Percentiles rank a stretch among this genome's conserved stretches.
phyloP scores from a whole-genome alignment of 1,139 yeast species.

The Yamadazyma mexicana region DNA sequence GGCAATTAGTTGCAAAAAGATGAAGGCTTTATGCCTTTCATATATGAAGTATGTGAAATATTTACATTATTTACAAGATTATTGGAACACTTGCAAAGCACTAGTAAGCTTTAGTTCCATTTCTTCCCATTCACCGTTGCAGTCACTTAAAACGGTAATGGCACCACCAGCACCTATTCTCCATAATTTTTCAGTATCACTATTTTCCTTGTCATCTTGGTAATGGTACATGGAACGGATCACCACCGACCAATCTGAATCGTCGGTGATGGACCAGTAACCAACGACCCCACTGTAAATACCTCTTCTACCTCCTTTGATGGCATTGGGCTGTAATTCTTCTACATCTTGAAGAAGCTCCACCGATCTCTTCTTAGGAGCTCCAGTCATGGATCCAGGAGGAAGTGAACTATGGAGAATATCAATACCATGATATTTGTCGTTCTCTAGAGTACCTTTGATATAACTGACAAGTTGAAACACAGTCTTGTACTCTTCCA shows the following conservation, averaged over 20 bases:
- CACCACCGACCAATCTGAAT: slow-evolving; percentile 94
- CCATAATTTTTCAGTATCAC: slow-evolving; percentile 48
- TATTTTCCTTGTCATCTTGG: slow-evolving; percentile 44
- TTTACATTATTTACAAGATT: slow-evolving; percentile 4
- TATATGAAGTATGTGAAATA: neutral
- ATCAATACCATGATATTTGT: slow-evolving; percentile 67
- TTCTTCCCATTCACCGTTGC: slow-evolving; percentile 88
- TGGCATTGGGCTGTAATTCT: slow-evolving; percentile 39
- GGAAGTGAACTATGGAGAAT: slow-evolving; percentile 78
- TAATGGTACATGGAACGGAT: slow-evolving; percentile 83
- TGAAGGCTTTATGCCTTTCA: neutral
- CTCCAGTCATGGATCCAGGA: slow-evolving; percentile 99
- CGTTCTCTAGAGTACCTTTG: slow-evolving; percentile 52
- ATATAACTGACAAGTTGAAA: slow-evolving; percentile 91
- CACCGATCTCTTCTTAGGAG: slow-evolving; percentile 92
- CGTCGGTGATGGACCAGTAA: slow-evolving; percentile 87
- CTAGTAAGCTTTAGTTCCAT: slow-evolving; percentile 79
- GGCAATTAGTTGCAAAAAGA: neutral
- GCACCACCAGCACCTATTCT: slow-evolving; percentile 99
- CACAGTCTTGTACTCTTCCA: slow-evolving; percentile 90
- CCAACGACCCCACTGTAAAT: slow-evolving; percentile 95
- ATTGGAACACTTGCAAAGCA: slow-evolving; percentile 65
- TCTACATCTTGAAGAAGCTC: slow-evolving; percentile 68
- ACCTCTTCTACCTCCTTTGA: slow-evolving; percentile 62
- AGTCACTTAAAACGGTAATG: slow-evolving; percentile 82